Base-by-base conservation (phyloP, 495 filamentous ascomycete genomes). In the Annulohypoxylon moriforme region DNA sequence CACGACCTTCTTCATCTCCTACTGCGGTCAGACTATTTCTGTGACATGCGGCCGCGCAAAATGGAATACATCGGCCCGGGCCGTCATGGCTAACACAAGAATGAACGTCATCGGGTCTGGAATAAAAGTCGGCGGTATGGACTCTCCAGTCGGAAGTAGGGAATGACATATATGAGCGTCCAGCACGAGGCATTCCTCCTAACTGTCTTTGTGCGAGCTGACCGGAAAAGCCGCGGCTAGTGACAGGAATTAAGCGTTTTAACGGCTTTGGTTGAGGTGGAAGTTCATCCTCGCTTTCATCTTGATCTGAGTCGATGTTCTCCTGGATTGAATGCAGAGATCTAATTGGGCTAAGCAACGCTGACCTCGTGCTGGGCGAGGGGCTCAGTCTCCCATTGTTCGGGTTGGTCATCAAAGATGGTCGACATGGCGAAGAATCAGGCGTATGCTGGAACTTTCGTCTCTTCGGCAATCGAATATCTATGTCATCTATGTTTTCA, bases 1-100 rank as follows among this genome's bases (percentile, higher is more conserved):
- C 85, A 22, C 89, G 84, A 13, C 95, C 95, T 76, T 96, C 92
- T 80, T 99, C 94, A 75, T 97, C 94, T 36, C 95, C 95, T 46
- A 97, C 84, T 4, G 94, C 96, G 60, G 95, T 87, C 4, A 98
- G 82, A 25, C 91, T 90, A 79, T 92, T 97, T 70, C 89, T 94
- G 63, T 96, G 90, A 73, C 91, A 94, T 40, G 88, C 84, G 4
- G 90, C 85, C 42, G 87, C 87, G 75, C 92, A 96, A 76, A 97
- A 96, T 0, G 94, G 93, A 25, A 94, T 87, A n/a, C 88, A 84
- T 36, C 84, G 78, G 1, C 83, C 81, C n/a, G 82, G 79, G 3
- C 87, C 85, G 11, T 85, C 80, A 18, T 87, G 82, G 67, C 87
- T 90, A 3, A 76, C 73, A 55, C 85, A 90, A n/a, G 82, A 70